These are phyloP conservation scores for Penicillium samsonianum DNA, from an alignment of 495 filamentous ascomycete genomes.

Conservation along the genomic window DNA sequence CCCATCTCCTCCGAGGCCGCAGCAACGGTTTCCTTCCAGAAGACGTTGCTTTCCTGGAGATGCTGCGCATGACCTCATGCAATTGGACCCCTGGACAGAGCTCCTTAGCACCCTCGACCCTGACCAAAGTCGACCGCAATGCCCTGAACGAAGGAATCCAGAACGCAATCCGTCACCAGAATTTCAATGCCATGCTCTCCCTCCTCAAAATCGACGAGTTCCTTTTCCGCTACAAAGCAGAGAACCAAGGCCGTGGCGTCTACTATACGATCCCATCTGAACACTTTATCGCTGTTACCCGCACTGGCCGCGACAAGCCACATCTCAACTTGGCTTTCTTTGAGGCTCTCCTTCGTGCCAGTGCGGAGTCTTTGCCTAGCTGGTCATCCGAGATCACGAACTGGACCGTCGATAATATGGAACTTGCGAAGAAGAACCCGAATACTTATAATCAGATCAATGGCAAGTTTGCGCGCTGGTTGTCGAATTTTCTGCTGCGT, in stretches of 20 bases:
- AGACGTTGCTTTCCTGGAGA: constrained; percentile 35
- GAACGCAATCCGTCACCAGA: constrained; percentile 33
- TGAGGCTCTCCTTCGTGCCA: constrained; percentile 38
- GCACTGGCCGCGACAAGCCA: constrained; percentile 22
- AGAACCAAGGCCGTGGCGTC: not conserved
- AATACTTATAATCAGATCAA: constrained; percentile 9
- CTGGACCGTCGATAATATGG: constrained; percentile 36
- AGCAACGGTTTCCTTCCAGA: constrained; percentile 16
- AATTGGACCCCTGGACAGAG: constrained; percentile 14
- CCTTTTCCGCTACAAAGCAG: constrained; percentile 23
- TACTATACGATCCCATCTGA: constrained; percentile 32
- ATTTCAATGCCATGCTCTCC: constrained; percentile 31
- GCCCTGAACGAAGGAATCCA: constrained; percentile 41
- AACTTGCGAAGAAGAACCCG: constrained; percentile 1
- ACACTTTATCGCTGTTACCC: constrained; percentile 34
- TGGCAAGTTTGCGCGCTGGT: constrained; percentile 34
- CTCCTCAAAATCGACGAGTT: constrained; percentile 47
- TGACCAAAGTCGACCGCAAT: constrained; percentile 23
- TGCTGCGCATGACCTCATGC: constrained; percentile 35
- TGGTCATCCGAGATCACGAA: constrained; percentile 36
- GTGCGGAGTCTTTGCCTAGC: constrained; percentile 42
- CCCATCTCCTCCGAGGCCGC: constrained; percentile 31
- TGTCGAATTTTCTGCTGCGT: constrained; percentile 39
- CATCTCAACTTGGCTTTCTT: constrained; percentile 32
- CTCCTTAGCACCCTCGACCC: not conserved